Base-by-base conservation (phyloP, 768 basidiomycete species). In the Tylopilus sp. region DNA sequence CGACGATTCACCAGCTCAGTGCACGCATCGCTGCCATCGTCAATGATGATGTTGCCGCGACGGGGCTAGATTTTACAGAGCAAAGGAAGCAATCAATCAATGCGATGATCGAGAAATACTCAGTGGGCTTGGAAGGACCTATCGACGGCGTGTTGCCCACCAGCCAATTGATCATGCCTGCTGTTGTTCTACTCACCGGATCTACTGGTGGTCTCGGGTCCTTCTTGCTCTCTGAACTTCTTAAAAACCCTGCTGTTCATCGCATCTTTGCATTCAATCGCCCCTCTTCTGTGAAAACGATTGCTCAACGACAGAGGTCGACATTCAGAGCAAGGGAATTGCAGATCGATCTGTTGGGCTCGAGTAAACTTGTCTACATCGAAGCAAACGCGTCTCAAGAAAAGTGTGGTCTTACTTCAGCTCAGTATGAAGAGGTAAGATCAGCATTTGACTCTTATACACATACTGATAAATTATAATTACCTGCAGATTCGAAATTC, bases 201-300 rank as follows among this genome's bases (percentile, higher is more conserved):
- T 72, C 75, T 1, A 78, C 76, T 6, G 77, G 76, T 10, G 70
- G 68, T 11, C 65, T 78, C 1, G 76, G 77, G n/a, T 70, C 73
- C 2, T 68, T 72, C 45, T 45, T 74, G 16, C 59, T 77, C 28
- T 62, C 65, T 0, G 50, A 49, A 5, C 62, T 75, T 12, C 53
- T 73, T 24, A 37, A 58, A 17, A 55, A 65, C 4, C 37, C 55
- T 1, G 30, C 22, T 1, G 65, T 72, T 1, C 50, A 60, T 26
- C 62, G 52, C n/a, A 57, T 75, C 8, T 76, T 74, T 43, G 28
- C 48, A 6, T 9, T 40, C 21, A 49, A 49, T 11, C 16, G 48
- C 1, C 28, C 37, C 14, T 28, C 25, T 22, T 49, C 26, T 7
- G 30, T 29, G 13, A 41, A 28, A 16, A n/a, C 48, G 14, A 30